Conservation (phyloP, 164 flowering plant genomes). For the Piper betle region DNA sequence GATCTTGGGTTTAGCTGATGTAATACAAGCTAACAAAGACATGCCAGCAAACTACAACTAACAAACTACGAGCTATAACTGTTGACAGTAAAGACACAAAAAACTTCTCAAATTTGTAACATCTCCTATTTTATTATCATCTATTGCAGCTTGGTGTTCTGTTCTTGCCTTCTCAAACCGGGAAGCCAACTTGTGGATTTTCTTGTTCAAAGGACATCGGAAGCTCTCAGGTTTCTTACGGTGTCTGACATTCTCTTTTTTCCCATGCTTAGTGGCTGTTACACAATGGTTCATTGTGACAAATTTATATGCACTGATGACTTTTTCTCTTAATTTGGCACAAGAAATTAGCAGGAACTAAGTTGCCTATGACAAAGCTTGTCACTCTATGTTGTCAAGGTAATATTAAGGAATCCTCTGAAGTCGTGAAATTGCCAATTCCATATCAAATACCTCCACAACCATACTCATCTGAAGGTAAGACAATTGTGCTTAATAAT, state of each 20-base stretch:
- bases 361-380: constrained; percentile 23
- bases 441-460: constrained; percentile 89
- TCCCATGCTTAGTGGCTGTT: background rate
- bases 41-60: no score
- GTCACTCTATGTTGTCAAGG: constrained; percentile 55
- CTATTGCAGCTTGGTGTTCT: constrained; percentile 74
- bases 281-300: background rate
- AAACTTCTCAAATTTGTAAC: no score
- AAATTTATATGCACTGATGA: background rate
- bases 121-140: no score
- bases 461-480: constrained; percentile 74
- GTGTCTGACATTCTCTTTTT: background rate
- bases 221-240: constrained; percentile 27
- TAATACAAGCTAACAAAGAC: no score
- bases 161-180: constrained; percentile 48
- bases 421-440: constrained; percentile 55
- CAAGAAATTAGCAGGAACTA: constrained; percentile 7
- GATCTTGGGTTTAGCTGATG: no score
- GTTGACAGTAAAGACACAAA: no score
- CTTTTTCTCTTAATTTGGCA: background rate
- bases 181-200: constrained; percentile 24
- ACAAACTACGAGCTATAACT: no score
- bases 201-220: constrained; percentile 54
- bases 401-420: constrained; percentile 17
- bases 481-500: background rate